Percentiles rank a stretch among this genome's conserved stretches.
These are phyloP conservation scores for Pseudogymnoascus sp. DNA, from an alignment of 2,329 filamentous ascomycete species.

Conservation along the genomic window DNA sequence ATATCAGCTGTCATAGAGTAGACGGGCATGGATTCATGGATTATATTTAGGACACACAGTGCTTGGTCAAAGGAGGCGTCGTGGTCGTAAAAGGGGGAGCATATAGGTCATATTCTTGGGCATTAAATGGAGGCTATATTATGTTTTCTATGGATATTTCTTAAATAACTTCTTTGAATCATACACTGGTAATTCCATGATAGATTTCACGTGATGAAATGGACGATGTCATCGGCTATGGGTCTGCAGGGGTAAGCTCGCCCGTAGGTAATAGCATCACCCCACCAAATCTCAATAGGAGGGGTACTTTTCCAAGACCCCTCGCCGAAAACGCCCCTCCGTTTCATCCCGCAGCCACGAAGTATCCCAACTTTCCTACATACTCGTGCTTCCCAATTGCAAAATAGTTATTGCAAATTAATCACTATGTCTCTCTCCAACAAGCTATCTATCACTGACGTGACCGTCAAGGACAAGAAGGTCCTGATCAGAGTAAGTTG, in stretches of 20 bases:
- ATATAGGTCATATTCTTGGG: conserved; percentile 1
- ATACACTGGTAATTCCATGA: background rate
- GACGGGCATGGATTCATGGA: background rate
- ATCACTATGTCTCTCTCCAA: conserved; percentile 85
- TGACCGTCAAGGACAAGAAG: conserved; percentile 96
- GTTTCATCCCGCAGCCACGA: conserved; percentile 9
- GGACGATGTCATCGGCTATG: conserved; percentile 7
- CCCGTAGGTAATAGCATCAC: conserved; percentile 8
- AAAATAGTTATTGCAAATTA: conserved; percentile 8
- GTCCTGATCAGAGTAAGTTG: conserved; percentile 86
- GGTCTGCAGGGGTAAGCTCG: conserved; percentile 9
- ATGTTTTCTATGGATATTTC: background rate
- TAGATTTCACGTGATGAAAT: background rate
- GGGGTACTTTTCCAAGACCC: conserved; percentile 8
- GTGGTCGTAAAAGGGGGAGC: background rate
- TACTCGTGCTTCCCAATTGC: background rate
- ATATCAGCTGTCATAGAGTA: background rate
- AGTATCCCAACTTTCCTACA: background rate
- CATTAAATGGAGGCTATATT: background rate
- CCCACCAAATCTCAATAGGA: conserved; percentile 9
- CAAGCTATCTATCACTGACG: conserved; percentile 94
- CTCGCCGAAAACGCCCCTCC: conserved; percentile 3
- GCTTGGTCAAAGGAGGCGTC: conserved; percentile 1
- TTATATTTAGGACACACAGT: conserved; percentile 1
- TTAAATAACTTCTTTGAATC: background rate